Evolutionary conservation across 441 rosid genomes (phyloP).

Genomic region (Syzygium syzygioides): DNA sequence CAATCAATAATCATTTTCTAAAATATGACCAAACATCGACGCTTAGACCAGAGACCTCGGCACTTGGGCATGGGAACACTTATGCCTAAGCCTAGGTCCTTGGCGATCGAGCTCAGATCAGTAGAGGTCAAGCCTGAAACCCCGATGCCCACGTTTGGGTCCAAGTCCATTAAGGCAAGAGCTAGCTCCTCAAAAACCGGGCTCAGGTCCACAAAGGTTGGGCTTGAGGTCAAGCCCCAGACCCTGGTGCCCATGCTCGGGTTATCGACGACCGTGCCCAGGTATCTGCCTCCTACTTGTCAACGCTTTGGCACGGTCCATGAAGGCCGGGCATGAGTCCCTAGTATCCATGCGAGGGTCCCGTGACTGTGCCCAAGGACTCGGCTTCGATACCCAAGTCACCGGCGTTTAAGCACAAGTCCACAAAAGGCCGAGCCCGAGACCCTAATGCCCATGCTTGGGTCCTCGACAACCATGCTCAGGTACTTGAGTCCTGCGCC

Average conservation of each 20-base stretch:
- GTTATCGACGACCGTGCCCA: fast-evolving
- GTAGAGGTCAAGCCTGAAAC: background rate
- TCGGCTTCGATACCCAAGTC: background rate
- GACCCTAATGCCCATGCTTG: background rate
- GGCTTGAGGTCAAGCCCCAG: fast-evolving
- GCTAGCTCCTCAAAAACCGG: fast-evolving
- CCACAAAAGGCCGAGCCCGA: background rate
- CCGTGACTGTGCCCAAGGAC: background rate
- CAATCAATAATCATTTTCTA: background rate
- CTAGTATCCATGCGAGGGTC: background rate
- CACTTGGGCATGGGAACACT: background rate
- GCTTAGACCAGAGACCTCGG: background rate
- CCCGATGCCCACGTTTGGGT: background rate
- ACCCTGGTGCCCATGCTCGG: background rate
- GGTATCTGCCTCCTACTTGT: background rate
- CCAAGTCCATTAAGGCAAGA: background rate
- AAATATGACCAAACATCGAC: fast-evolving
- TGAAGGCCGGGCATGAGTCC: fast-evolving
- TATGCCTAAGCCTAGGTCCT: too few relatives aligned
- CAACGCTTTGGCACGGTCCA: background rate
- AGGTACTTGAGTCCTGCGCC: fast-evolving
- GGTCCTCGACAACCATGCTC: background rate
- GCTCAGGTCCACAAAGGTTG: background rate
- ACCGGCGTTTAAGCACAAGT: background rate
- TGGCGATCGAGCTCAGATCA: too few relatives aligned